Percentiles rank a stretch among this genome's conserved stretches.
Evolutionary conservation across 2,329 filamentous ascomycete genomes (phyloP).

Genomic region (Penicillium psychrosexuale): DNA sequence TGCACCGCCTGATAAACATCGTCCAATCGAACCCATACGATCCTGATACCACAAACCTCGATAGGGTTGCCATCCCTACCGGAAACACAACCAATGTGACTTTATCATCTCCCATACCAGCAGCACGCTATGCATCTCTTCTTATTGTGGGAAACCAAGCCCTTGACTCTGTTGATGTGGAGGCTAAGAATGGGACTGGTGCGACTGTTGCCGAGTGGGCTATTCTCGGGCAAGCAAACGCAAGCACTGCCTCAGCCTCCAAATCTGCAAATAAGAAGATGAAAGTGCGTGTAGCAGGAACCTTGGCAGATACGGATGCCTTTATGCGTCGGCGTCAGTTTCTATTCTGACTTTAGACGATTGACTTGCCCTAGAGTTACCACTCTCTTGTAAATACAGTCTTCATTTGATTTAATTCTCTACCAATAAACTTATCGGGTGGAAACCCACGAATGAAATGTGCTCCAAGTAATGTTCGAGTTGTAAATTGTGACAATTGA

Average conservation of each 20-base stretch:
- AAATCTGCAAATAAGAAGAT: slow-evolving; percentile 12
- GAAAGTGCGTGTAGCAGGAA: slow-evolving; percentile 11
- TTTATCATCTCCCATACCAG: slow-evolving; percentile 32
- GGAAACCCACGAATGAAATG: background rate
- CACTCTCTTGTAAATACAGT: background rate
- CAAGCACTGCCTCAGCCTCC: background rate
- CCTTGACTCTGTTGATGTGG: slow-evolving; percentile 26
- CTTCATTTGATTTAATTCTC: background rate
- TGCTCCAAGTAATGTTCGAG: background rate
- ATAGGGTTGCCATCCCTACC: slow-evolving; percentile 36
- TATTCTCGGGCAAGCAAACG: slow-evolving; percentile 33
- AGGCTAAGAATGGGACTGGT: slow-evolving; percentile 40
- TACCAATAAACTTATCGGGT: background rate
- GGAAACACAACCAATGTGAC: slow-evolving; percentile 45
- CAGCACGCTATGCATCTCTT: slow-evolving; percentile 43
- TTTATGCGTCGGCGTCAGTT: slow-evolving; percentile 12
- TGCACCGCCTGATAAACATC: slow-evolving; percentile 31
- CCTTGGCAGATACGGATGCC: slow-evolving; percentile 1
- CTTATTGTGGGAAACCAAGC: slow-evolving; percentile 46
- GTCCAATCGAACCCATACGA: slow-evolving; percentile 40
- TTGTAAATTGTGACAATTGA: background rate
- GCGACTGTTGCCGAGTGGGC: slow-evolving; percentile 50
- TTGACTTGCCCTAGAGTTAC: background rate
- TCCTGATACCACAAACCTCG: slow-evolving; percentile 27
- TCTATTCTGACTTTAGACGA: background rate